Evolutionary conservation across 257 asterid genomes (phyloP).

Genomic region (Capsicum baccatum): DNA sequence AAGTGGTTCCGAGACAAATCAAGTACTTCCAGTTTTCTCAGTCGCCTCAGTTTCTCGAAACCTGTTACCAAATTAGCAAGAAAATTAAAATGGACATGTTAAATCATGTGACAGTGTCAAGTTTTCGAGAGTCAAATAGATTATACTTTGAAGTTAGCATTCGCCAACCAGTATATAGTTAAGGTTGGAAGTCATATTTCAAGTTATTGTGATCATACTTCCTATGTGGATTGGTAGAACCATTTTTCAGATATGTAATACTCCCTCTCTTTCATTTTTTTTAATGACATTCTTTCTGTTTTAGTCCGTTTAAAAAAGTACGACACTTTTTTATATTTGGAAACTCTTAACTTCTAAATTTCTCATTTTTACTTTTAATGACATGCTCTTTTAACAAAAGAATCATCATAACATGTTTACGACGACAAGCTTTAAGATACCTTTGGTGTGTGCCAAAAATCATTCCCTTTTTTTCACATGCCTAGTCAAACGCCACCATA

Average conservation of each 20-base stretch:
- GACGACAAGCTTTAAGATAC: background rate
- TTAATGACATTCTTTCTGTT: background rate
- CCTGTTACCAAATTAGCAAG: background rate
- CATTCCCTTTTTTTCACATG: background rate
- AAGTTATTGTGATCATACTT: too few species aligned
- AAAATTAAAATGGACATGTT: background rate
- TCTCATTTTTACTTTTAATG: background rate
- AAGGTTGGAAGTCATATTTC: too few species aligned
- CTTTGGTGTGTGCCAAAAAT: background rate
- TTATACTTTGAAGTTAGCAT: too few species aligned
- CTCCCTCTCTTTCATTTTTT: background rate
- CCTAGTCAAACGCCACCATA: background rate
- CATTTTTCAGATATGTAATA: background rate
- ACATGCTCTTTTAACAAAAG: background rate
- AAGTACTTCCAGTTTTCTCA: slow-evolving; percentile 11
- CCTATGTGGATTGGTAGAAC: background rate
- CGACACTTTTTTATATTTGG: background rate
- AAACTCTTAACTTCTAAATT: background rate
- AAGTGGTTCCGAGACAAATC: background rate
- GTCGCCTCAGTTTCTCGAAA: background rate
- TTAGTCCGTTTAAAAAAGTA: background rate
- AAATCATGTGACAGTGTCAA: too few species aligned
- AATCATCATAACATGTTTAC: background rate
- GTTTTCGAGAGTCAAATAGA: too few species aligned
- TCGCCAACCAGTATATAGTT: too few species aligned